These are phyloP conservation scores for Wilcoxina mikolae DNA, from an alignment of 495 filamentous ascomycete genomes.

Conservation along the genomic window DNA sequence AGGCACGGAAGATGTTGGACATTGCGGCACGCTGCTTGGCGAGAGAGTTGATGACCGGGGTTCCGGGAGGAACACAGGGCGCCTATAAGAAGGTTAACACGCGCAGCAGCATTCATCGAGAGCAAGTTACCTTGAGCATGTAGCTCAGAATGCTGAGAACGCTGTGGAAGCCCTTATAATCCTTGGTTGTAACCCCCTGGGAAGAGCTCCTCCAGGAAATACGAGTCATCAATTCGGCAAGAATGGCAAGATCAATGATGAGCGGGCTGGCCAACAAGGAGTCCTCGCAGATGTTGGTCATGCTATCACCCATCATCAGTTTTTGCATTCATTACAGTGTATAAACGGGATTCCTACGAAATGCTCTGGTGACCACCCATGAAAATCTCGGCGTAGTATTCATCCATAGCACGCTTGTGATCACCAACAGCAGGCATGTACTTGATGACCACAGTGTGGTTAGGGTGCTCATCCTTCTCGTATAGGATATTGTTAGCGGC, in stretches of 20 bases:
- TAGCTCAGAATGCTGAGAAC: constrained; percentile 96
- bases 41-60: constrained; percentile 89
- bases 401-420: constrained; percentile 96
- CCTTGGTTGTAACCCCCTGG: constrained; percentile 37
- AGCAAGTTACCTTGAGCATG: constrained; percentile 99
- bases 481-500: constrained; percentile 87
- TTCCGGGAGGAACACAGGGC: constrained; percentile 85
- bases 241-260: constrained; percentile 87
- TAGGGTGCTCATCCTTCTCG: constrained; percentile 69
- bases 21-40: constrained; percentile 90
- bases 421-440: constrained; percentile 99
- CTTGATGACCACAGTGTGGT: constrained; percentile 88
- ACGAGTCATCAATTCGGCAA: constrained; percentile 96
- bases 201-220: constrained; percentile 66
- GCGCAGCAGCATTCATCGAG: constrained; percentile 18
- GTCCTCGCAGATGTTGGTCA: constrained; percentile 99
- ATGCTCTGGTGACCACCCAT: constrained; percentile 97
- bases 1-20: constrained; percentile 98
- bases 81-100: constrained; percentile 36
- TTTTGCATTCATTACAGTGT: constrained; percentile 24
- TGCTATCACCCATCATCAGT: constrained; percentile 31
- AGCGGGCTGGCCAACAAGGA: constrained; percentile 92
- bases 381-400: constrained; percentile 99
- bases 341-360: no score
- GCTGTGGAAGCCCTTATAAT: constrained; percentile 88